Evolutionary conservation across 2,329 filamentous ascomycete genomes (phyloP), one percentile per base, ranked within the genome.

Genomic region (Fusarium sp.): DNA sequence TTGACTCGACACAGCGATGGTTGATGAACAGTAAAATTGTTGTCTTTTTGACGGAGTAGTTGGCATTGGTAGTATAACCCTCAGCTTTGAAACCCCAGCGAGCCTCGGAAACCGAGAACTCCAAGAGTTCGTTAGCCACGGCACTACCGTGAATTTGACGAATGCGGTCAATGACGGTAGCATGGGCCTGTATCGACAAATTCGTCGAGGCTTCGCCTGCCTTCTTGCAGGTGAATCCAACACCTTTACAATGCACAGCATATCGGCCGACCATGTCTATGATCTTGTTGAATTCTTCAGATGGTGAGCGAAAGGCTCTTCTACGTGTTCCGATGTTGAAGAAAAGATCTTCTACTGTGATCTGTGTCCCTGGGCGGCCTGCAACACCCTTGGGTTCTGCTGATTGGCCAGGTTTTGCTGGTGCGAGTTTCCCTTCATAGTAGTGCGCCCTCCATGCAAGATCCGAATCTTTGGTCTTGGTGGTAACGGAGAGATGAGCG

Each of bases 221-320:
- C 79, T 98, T 99, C 78, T 97, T 97, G 82, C 96, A 98, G 4
- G 94, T 95, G 78, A 99, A 98, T 2, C 92, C 92, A 13, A 99
- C 94, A n/a, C 92, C 90, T 56, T 88, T 83, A 77, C 95, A 97
- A 78, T 99, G 96, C 11, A 99, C 88, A 30, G 96, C 93, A 80
- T 99, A 98, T 42, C 93, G 90, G 15, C 96, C 94, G 10, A 98
- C 92, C 77, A 97, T 89, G 77, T 99, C 96, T 28, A 98, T 89
- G 58, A 99, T 97, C 81, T 98, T 99, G 75, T 97, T 94, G 82
- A 97, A 98, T 77, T 99, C 97, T 76, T 99, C 96, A 37, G 94
- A 92, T 18, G 92, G 83, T 15, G 95, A 98, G 40, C 96, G 89
- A 75, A 99, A 99, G 12, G 97, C 96, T 70, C 90, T 89, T 36